phyloP scores from a whole-genome alignment of 371 early-diverging fungal species.

The Cladochytrium tenue region DNA sequence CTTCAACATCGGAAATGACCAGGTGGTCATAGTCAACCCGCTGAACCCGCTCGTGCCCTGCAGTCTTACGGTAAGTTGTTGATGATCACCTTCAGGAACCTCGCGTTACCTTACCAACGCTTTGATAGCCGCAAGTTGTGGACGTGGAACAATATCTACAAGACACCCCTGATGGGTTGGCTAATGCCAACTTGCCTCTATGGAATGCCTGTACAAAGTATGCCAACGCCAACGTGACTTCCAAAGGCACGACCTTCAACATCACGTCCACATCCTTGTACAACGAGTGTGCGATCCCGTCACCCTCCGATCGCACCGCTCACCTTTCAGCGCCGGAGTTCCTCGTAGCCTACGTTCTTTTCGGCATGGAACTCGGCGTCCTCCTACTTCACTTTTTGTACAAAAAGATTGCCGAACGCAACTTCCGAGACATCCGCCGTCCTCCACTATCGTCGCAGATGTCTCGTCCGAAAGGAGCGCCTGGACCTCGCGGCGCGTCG shows the following conservation, averaged over 20 bases:
- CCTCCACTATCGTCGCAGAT: not conserved
- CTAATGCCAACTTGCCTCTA: not conserved
- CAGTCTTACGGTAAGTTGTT: not conserved
- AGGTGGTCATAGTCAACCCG: not conserved
- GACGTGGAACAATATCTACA: not conserved
- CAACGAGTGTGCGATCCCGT: not conserved
- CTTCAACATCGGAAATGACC: not conserved
- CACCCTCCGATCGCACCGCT: not conserved
- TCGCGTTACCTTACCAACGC: not conserved
- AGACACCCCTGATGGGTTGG: not conserved
- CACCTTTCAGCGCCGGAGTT: not conserved
- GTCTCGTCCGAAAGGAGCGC: not conserved
- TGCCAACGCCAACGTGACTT: not conserved
- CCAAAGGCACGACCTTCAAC: not conserved
- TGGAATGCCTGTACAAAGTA: not conserved
- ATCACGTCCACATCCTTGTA: not conserved
- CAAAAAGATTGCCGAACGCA: not conserved
- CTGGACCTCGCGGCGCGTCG: not conserved
- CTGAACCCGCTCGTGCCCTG: not conserved
- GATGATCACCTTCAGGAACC: not conserved
- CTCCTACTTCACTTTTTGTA: not conserved
- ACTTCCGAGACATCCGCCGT: not conserved
- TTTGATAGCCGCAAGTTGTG: not conserved
- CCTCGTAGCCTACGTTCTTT: not conserved
- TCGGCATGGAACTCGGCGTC: not conserved